Base-by-base conservation (phyloP, 805 yeast genomes). In the Ogataea saltuana region DNA sequence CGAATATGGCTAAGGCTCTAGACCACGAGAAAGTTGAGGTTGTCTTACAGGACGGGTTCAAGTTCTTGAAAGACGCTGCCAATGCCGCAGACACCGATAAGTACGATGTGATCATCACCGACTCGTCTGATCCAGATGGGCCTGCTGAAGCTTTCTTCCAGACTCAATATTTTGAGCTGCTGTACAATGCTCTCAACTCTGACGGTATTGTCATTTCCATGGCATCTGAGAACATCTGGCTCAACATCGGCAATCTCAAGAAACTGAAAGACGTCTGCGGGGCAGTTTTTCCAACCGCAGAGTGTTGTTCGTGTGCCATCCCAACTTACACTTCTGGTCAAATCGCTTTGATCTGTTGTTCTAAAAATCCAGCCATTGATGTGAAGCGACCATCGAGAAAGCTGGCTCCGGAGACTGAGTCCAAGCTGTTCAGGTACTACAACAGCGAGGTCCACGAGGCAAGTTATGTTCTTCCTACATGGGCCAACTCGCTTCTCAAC, bases 131-230 rank as follows among this genome's bases (percentile, higher is more conserved):
- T 64, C 97, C 97, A 1, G 97, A 89, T 55, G 97, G 69, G 6
- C 97, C 97, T 5, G 97, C 97, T 1, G 95, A 83, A 56, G 85
- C 85, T 15, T 85, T 89, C 54, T 89, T 89, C 69, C 87, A 88
- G 62, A 73, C 75, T 47, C 78, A 75, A 43, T 89, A 89, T 68
- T 89, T 88, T 65, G 71, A 79, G 56, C 68, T 89, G 42, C 68
- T 90, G 44, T 57, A 69, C 48, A 73, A 75, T 45, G 85, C 93
- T 4, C 72, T 89, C 42, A 76, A 75, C 33, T 71, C 71, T 2
- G 69, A 80, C 48, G 83, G 83, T 20, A 47, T 63, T 22, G 80
- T 88, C 27, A 84, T 88, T 36, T 84, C 89, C 34, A 84, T 88
- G 74, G 96, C 88, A 63, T 78, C 86, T 35, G 95, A 85, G 60